Evolutionary conservation across 1,284 basidiomycete genomes (phyloP).

Genomic region (Sanghuangporus baumii): DNA sequence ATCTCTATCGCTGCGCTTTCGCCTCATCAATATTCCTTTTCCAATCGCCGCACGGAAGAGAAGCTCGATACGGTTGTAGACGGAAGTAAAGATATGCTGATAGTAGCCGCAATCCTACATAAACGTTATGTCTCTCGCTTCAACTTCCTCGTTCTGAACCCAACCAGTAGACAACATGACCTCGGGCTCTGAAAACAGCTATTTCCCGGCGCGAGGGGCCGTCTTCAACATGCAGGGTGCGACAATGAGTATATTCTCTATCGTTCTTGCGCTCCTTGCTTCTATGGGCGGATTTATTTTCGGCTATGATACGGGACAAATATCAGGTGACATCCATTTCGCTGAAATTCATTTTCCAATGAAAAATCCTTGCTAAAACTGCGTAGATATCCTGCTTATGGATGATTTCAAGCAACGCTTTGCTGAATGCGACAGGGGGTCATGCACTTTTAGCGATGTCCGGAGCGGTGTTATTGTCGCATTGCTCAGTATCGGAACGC

Average conservation of each 20-base stretch:
- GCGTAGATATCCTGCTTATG: slow-evolving; percentile 65
- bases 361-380: neutral
- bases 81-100: neutral
- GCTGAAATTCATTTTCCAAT: slow-evolving; percentile 12
- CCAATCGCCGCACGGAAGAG: neutral
- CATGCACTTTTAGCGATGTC: slow-evolving; percentile 48
- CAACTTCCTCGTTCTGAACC: neutral
- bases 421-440: slow-evolving; percentile 42
- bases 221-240: slow-evolving; percentile 11
- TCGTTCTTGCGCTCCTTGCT: slow-evolving; percentile 64
- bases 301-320: slow-evolving; percentile 31
- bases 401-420: slow-evolving; percentile 65
- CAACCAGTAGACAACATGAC: neutral
- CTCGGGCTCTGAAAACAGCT: neutral
- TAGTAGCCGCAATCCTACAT: neutral
- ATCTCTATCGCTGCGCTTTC: neutral
- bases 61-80: neutral
- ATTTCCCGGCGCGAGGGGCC: neutral
- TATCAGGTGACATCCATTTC: neutral
- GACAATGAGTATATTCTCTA: slow-evolving; percentile 55
- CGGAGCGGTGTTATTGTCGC: slow-evolving; percentile 64
- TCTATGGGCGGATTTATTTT: slow-evolving; percentile 80
- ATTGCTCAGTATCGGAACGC: slow-evolving; percentile 61
- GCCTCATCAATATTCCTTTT: neutral
- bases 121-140: neutral